These are phyloP conservation scores for Allantophomopsis cytisporea DNA, from an alignment of 2,329 filamentous ascomycete species.

Conservation along the genomic window DNA sequence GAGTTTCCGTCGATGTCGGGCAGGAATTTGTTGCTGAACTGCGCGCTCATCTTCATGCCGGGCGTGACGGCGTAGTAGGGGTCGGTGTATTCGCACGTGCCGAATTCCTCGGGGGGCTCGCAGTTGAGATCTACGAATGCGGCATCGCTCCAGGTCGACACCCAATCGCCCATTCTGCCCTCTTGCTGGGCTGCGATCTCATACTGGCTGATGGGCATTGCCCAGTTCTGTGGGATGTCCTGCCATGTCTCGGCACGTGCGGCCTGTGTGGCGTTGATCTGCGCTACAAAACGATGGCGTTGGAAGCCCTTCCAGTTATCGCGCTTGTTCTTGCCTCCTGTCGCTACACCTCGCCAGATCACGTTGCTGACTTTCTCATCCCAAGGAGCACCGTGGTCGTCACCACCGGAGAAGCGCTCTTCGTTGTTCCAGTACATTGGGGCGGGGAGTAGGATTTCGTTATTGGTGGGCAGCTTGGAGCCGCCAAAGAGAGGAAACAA, in stretches of 20 bases:
- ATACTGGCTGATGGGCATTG: conserved; percentile 33
- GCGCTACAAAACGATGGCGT: conserved; percentile 39
- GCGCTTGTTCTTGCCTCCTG: conserved; percentile 36
- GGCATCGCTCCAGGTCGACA: conserved; percentile 16
- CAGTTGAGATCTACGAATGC: conserved; percentile 28
- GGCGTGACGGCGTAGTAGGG: conserved; percentile 27
- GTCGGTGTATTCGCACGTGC: conserved; percentile 28
- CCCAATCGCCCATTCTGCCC: conserved; percentile 25
- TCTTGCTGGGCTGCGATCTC: conserved; percentile 25
- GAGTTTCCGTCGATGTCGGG: conserved; percentile 68
- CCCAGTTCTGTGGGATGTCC: conserved; percentile 34
- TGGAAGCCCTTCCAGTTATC: conserved; percentile 41
- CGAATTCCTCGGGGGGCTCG: conserved; percentile 25
- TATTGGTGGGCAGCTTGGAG: conserved; percentile 47
- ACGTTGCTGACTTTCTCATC: conserved; percentile 36
- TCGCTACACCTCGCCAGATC: conserved; percentile 52
- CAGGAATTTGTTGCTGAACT: conserved; percentile 53
- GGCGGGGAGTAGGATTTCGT: conserved; percentile 49
- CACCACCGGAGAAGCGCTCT: conserved; percentile 43
- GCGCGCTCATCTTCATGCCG: conserved; percentile 36
- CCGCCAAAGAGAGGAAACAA: conserved; percentile 47
- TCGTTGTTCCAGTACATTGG: conserved; percentile 50
- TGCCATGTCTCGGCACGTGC: conserved; percentile 17
- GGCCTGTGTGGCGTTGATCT: conserved; percentile 32
- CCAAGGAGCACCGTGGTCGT: conserved; percentile 42